Percentiles rank a stretch among this genome's conserved stretches.
phyloP scores from a whole-genome alignment of 352 stramenopile genomes.

The Phytophthora brassicae region DNA sequence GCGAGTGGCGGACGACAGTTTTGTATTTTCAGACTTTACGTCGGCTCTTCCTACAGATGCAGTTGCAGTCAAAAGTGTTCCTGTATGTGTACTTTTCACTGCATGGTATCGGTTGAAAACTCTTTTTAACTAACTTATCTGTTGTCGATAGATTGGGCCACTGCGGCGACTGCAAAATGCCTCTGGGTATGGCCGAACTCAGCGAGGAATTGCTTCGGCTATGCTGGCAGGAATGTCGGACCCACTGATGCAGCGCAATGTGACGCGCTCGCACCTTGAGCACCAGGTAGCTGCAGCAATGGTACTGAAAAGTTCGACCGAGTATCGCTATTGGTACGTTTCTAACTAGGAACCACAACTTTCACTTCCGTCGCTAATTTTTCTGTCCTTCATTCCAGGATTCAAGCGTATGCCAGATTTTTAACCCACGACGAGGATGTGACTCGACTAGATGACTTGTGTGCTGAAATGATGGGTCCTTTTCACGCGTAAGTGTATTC shows the following conservation, averaged over 20 bases:
- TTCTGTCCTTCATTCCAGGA: constrained; percentile 40
- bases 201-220: constrained; percentile 61
- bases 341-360: background rate
- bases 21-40: constrained; percentile 85
- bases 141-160: constrained; percentile 53
- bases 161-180: constrained; percentile 83
- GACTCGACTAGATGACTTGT: constrained; percentile 71
- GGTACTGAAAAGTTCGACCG: constrained; percentile 62
- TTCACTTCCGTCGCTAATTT: background rate
- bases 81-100: constrained; percentile 40
- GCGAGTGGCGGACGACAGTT: constrained; percentile 82
- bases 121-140: constrained; percentile 1
- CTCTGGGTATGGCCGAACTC: constrained; percentile 68
- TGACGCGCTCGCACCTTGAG: constrained; percentile 83
- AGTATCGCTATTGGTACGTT: constrained; percentile 85
- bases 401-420: constrained; percentile 82
- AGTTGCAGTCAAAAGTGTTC: constrained; percentile 61
- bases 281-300: constrained; percentile 72
- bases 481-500: constrained; percentile 52
- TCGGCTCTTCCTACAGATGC: constrained; percentile 73
- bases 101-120: background rate
- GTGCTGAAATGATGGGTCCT: constrained; percentile 74
- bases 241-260: constrained; percentile 71
- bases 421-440: constrained; percentile 83
- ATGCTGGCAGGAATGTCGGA: constrained; percentile 79